phyloP scores from a whole-genome alignment of 495 filamentous ascomycete genomes.

The Penicillium taxi region DNA sequence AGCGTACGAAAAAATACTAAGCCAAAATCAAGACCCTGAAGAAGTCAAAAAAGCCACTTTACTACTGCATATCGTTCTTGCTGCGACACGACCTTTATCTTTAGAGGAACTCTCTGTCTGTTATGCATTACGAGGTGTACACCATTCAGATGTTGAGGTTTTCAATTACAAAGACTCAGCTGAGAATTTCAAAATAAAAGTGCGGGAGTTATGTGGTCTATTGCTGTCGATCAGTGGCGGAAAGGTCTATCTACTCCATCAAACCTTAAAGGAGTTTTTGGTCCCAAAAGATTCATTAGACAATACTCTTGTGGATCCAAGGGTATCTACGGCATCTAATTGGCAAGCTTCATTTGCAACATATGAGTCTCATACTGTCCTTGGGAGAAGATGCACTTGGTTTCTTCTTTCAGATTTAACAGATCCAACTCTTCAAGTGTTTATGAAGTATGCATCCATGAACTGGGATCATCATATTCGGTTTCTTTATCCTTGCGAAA shows the following conservation, averaged over 20 bases:
- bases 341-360: too few species aligned
- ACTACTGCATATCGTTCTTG: constrained; percentile 33
- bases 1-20: constrained; percentile 39
- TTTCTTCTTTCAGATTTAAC: too few species aligned
- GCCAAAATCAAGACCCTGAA: constrained; percentile 10
- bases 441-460: too few species aligned
- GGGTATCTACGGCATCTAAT: too few species aligned
- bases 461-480: too few species aligned
- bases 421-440: too few species aligned
- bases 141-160: neutral
- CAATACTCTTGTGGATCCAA: too few species aligned
- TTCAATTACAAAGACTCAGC: neutral
- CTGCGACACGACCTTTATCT: constrained; percentile 30
- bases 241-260: constrained; percentile 36
- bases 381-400: too few species aligned
- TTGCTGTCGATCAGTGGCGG: constrained; percentile 28
- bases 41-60: constrained; percentile 25
- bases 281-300: too few species aligned
- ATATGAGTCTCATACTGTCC: too few species aligned
- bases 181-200: constrained; percentile 13
- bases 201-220: constrained; percentile 33
- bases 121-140: neutral
- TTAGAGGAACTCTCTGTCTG: constrained; percentile 30
- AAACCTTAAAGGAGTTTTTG: constrained; percentile 19
- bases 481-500: too few species aligned